Conservation (phyloP, 2,329 filamentous ascomycete genomes). For the Fusarium sp. region DNA sequence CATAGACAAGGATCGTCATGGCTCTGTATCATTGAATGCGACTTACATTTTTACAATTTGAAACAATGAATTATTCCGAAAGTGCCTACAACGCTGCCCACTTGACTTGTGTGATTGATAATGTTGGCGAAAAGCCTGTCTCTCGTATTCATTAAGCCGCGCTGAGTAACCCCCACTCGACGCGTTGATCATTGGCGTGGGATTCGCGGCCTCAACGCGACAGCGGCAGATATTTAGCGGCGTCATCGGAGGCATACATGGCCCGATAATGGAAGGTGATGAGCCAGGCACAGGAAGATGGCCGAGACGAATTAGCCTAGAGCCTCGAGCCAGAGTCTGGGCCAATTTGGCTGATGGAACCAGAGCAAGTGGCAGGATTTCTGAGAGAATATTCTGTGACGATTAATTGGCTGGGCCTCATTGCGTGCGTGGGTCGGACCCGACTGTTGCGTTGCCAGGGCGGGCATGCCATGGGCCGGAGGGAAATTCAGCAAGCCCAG, state of each 20-base stretch:
- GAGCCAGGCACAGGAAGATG: background rate
- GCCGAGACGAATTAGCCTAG: background rate
- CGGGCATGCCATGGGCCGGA: background rate
- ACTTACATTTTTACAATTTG: constrained; percentile 15
- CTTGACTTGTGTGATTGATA: background rate
- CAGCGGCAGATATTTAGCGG: background rate
- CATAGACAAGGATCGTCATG: constrained; percentile 37
- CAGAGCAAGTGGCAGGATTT: background rate
- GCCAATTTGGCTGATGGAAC: background rate
- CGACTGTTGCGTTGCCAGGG: background rate
- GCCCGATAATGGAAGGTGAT: background rate
- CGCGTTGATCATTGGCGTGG: constrained; percentile 19
- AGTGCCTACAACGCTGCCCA: background rate
- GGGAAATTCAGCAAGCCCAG: background rate
- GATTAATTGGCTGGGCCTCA: background rate
- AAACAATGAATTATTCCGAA: background rate
- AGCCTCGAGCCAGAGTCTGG: background rate
- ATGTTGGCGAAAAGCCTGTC: background rate
- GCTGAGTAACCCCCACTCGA: background rate
- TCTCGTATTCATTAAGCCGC: background rate
- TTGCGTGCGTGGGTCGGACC: background rate
- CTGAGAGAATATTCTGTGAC: background rate
- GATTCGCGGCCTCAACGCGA: constrained; percentile 17
- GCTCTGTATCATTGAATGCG: constrained; percentile 35
- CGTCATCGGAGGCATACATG: constrained; percentile 4